These are phyloP conservation scores for Melampsora americana DNA, from an alignment of 1,284 basidiomycete species.

Conservation along the genomic window DNA sequence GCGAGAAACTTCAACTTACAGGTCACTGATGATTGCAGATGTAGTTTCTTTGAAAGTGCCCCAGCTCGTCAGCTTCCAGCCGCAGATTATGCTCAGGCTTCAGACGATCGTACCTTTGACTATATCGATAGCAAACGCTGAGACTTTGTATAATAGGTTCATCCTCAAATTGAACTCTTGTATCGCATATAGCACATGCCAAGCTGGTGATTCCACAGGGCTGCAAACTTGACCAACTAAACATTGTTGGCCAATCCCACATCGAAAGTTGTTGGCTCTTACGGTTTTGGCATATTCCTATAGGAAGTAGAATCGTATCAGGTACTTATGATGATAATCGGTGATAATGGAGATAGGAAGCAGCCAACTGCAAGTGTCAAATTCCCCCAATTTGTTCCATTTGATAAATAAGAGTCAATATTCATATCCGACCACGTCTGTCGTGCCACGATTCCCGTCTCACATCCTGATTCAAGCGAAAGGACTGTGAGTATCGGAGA, in stretches of 20 bases:
- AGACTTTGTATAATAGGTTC: constrained; percentile 16
- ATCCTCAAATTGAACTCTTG: constrained; percentile 24
- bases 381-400: constrained; percentile 2
- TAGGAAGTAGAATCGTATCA: not conserved
- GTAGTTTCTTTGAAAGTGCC: not conserved
- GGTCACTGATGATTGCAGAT: not conserved
- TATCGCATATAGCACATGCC: constrained; percentile 12
- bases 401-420: not conserved
- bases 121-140: constrained; percentile 7
- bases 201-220: constrained; percentile 5
- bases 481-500: not conserved
- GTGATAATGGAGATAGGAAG: not conserved
- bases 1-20: not conserved
- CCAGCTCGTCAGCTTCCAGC: not conserved
- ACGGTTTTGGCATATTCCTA: not conserved
- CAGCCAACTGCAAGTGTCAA: constrained; percentile 1
- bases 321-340: not conserved
- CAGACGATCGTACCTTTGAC: constrained; percentile 6
- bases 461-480: not conserved
- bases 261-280: not conserved
- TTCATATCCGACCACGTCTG: not conserved
- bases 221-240: constrained; percentile 11
- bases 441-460: not conserved
- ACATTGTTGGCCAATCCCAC: constrained; percentile 4
- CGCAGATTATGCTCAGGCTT: not conserved